Evolutionary conservation across 2,329 filamentous ascomycete species (phyloP).

Genomic region (Saccharata proteae): DNA sequence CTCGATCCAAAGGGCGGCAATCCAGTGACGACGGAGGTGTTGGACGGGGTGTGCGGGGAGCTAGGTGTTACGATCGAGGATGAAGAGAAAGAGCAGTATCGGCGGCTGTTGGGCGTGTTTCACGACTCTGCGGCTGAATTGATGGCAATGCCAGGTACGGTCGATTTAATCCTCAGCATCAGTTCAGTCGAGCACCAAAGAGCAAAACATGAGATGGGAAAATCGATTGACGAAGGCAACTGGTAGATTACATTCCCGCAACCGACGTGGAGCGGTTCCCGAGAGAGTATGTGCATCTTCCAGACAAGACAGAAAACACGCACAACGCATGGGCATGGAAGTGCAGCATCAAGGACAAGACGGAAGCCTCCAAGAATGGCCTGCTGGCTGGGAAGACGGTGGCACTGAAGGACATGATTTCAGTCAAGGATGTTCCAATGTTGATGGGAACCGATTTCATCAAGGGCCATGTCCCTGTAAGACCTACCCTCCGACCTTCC

Average conservation of each 20-base stretch:
- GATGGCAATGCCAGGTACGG: conserved; percentile 22
- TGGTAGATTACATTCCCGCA: conserved; percentile 21
- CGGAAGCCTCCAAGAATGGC: conserved; percentile 9
- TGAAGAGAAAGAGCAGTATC: conserved; percentile 27
- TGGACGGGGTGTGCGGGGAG: conserved; percentile 20
- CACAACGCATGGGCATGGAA: conserved; percentile 34
- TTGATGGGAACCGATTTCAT: conserved; percentile 19
- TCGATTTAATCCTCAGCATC: too few relatives aligned
- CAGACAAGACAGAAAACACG: conserved; percentile 15
- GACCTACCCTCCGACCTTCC: not conserved
- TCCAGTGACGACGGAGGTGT: conserved; percentile 20
- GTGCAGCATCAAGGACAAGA: conserved; percentile 23
- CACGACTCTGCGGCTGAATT: conserved; percentile 26
- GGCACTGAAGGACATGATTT: conserved; percentile 21
- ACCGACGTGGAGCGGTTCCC: conserved; percentile 23
- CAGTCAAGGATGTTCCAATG: conserved; percentile 20
- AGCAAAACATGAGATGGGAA: too few relatives aligned
- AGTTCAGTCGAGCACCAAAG: too few relatives aligned
- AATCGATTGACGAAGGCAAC: not conserved
- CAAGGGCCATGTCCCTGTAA: conserved; percentile 14
- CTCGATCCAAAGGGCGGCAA: conserved; percentile 20
- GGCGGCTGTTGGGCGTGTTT: conserved; percentile 25
- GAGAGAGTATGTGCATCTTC: conserved; percentile 12
- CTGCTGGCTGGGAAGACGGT: conserved; percentile 26
- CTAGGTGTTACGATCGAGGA: conserved; percentile 22